These are phyloP conservation scores for Turnera subulata DNA, from an alignment of 345 rosid species.

Conservation along the genomic window DNA sequence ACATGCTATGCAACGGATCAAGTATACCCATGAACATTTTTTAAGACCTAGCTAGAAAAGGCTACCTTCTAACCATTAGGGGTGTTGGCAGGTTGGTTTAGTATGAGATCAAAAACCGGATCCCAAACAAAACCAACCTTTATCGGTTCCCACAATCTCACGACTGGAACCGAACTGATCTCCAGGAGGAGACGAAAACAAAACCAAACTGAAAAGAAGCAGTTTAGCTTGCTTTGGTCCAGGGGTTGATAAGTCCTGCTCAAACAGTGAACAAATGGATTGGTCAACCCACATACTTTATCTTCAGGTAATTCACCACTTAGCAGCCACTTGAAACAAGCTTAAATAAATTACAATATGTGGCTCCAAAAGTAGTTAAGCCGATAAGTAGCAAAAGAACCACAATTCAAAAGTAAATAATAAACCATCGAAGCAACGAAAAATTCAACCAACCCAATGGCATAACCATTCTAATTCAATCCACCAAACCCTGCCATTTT, in stretches of 20 bases:
- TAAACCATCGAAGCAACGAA: neutral
- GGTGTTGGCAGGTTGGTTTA: constrained; percentile 15
- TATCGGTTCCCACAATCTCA: constrained; percentile 16
- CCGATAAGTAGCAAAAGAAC: too few species aligned
- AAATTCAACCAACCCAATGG: too few species aligned
- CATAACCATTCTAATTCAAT: too few species aligned
- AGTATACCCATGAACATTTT: neutral
- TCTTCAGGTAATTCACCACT: neutral
- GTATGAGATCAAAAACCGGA: constrained; percentile 6
- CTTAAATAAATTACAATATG: neutral
- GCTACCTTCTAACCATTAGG: constrained; percentile 12
- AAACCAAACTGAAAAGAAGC: constrained; percentile 15
- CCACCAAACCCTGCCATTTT: too few species aligned
- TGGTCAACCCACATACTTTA: constrained; percentile 17
- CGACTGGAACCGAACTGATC: constrained; percentile 17
- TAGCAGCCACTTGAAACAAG: neutral
- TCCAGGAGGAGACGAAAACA: constrained; percentile 9
- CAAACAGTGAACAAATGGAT: constrained; percentile 24
- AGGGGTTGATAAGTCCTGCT: constrained; percentile 24
- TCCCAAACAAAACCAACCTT: constrained; percentile 17
- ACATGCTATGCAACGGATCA: neutral
- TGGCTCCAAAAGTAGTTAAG: neutral
- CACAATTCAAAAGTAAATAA: neutral
- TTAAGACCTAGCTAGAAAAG: constrained; percentile 5
- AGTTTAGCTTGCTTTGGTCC: constrained; percentile 13